Conservation (phyloP, 2,329 filamentous ascomycete genomes). For the Paracamarosporium sp. region DNA sequence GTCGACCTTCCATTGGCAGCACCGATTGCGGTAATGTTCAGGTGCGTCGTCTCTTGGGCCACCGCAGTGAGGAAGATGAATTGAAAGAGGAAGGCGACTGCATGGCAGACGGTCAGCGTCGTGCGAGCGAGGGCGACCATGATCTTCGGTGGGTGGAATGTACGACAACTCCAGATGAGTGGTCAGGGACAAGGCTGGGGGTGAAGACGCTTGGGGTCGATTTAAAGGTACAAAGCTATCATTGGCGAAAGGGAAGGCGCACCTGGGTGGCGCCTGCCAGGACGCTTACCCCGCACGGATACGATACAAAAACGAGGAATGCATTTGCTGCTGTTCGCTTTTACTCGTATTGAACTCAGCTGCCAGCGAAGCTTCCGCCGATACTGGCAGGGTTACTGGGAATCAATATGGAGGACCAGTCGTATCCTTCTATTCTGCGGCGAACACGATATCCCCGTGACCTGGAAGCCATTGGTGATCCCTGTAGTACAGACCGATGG, state of each 20-base stretch:
- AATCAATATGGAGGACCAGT: background rate
- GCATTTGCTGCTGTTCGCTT: background rate
- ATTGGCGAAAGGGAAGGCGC: conserved; percentile 8
- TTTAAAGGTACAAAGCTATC: conserved; percentile 3
- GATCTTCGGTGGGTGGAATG: background rate
- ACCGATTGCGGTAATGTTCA: conserved; percentile 8
- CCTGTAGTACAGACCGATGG: background rate
- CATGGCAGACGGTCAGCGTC: background rate
- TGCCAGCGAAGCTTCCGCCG: background rate
- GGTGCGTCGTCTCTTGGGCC: conserved; percentile 1
- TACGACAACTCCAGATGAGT: background rate
- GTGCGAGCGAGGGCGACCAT: conserved; percentile 3
- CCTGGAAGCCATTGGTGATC: background rate
- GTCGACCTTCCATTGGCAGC: conserved; percentile 5
- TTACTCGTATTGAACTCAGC: background rate
- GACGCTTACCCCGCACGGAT: conserved; percentile 2
- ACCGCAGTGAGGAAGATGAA: background rate
- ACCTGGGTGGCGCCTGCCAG: background rate
- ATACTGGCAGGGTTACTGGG: background rate
- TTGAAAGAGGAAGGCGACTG: background rate
- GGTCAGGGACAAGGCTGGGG: background rate
- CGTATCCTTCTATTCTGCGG: background rate
- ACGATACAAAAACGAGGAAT: background rate
- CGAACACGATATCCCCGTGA: background rate
- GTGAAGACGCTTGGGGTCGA: conserved; percentile 2